Evolutionary conservation across 1,139 yeast genomes (phyloP), one percentile per base, ranked within the genome.

Genomic region (Candida sojae): DNA sequence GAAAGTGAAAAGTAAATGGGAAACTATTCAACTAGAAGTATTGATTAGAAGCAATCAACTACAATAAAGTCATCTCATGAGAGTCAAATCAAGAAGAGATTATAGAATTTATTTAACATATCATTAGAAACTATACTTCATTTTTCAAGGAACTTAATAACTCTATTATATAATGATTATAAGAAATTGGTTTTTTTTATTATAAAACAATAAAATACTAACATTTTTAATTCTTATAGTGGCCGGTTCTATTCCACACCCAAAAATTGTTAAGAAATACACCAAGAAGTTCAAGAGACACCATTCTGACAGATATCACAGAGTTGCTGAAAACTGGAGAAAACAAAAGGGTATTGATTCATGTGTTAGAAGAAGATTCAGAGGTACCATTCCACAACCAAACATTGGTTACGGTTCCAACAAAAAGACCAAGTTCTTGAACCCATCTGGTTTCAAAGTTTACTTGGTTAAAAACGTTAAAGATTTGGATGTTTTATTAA

Each of bases 321-420:
- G 99, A 81, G 97, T 93, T 66, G 82, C 91, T 70, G 97, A 90
- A 82, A 87, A 86, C 86, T 95, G 99, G 99, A 93, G 99, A 90
- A 93, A 93, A 84, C 99, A 95, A 83, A 93, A 92, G 90, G 99
- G 99, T 93, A 95, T 95, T 74, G 99, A 95, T 85, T 92, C 97
- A 68, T 86, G 92, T 82, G 97, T 92, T 77, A 92, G 98, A 86
- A 92, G 98, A 86, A 90, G 98, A 84, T 95, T 93, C 96, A 90
- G 98, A 87, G 99, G 99, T 73, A 87, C 95, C 80, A 88, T 93
- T 74, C 84, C 93, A 71, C 96, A 92, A 86, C 99, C 99, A 84
- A 92, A 88, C 84, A 92, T 95, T 71, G 99, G 99, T 83, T 95
- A 89, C 85, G 98, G 99, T 80, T 91, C 98, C 68, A 91, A 93